Base-by-base conservation (phyloP, 108 stramenopile species). In the Fragilariopsis cylindrus region DNA sequence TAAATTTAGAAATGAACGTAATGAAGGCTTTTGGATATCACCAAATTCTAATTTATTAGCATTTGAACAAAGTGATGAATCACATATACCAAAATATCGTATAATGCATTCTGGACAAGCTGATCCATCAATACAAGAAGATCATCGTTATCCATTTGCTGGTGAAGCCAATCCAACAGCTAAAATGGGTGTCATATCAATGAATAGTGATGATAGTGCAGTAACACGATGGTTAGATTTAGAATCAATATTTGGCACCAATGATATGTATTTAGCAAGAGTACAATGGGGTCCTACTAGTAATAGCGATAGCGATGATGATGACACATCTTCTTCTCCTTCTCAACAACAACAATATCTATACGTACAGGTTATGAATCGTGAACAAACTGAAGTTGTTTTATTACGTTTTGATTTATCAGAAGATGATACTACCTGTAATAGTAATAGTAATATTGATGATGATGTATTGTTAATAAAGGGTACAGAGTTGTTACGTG, bases 131-230 rank as follows among this genome's bases (percentile, higher is more conserved):
- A 67, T 77, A 6, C 88, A 85, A 57, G 97, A 98, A 73, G 93
- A 93, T 65, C 96, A 96, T 84, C 82, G 92, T 21, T 98, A 98
- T 78, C 96, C 97, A 16, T 98, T 98, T 79, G 90, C 96, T n/a
- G 97, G 97, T 4, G 75, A 88, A 73, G 64, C 46, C 4, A 98
- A 98, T 81, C 93, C 97, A 3, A 57, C 48, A 41, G 96, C 96
- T 7, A 58, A 58, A 19, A 74, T 96, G 0, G 90, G 80, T 30
- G 85, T 77, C 65, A 72, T 95, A 4, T n/a, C 12, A 40, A 67
- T 91, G 0, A 74, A 81, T 71, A 47, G 50, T 7, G 75, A 60
- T 18, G 54, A 79, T 1, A 54, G 53, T 6, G 43, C 15, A 55
- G 18, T 15, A 7, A 15, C 58, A 30, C 8, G n/a, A 40, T 53